Evolutionary conservation across 768 basidiomycete genomes (phyloP), one percentile per base, ranked within the genome.

Genomic region (Tricholoma sp.): DNA sequence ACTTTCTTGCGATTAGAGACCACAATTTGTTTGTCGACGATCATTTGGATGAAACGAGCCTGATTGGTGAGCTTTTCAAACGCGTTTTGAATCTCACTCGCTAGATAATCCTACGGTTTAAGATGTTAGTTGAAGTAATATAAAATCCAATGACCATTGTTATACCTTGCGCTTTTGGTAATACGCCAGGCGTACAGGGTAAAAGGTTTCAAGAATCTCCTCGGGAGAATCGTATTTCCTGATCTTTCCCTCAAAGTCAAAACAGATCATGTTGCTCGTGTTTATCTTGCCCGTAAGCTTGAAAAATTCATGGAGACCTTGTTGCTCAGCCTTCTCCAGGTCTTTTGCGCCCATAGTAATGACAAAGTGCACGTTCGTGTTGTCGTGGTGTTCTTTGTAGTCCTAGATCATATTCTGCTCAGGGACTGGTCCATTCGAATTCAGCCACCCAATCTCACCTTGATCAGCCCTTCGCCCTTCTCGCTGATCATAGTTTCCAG

Each of bases 221-320:
- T 98, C 97, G 0, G 97, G 84, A 0, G 86, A 81, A 15, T 82
- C 76, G 70, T 98, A 98, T 72, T 87, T 95, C 75, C 87, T 93
- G 74, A 99, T 96, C 76, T 96, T 97, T 63, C 92, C 88, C 15
- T 95, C 90, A 58, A 91, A 82, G 71, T 99, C 96, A 70, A 99
- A 99, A 72, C 93, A 94, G 15, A 98, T 97, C 97, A 99, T 98
- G 75, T 99, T 99, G 68, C 84, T 82, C 13, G 93, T 97, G 70
- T 80, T 89, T 69, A 99, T 73, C 69, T 94, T 91, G 48, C 80
- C 72, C 12, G 84, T 84, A 59, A 98, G 75, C 72, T 94, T 96
- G 85, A 99, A 98, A 69, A 84, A 91, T 70, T 97, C 95, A 32
- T 85, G 64, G 32, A 99, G 74, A 3, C 96, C 96, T 66, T 97